Percentiles rank a stretch among this genome's conserved stretches.
phyloP scores from a whole-genome alignment of 805 yeast species.

The Jamesozyma piceae region DNA sequence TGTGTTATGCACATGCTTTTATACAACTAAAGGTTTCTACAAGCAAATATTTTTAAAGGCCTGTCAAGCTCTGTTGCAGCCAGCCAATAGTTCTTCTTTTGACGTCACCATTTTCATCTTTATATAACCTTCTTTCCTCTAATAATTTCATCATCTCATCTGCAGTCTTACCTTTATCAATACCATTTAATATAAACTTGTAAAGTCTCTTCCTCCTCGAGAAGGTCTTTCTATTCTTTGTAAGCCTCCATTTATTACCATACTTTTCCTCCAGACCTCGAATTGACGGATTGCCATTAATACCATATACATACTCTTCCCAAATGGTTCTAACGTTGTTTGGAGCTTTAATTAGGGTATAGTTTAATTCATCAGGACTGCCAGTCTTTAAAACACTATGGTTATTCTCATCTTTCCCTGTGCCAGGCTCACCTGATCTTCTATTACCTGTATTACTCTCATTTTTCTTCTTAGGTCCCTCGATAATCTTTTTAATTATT shows the following conservation, averaged over 20 bases:
- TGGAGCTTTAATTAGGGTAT: constrained; percentile 28
- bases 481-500: not conserved
- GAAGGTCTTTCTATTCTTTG: constrained; percentile 29
- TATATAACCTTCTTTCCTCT: constrained; percentile 26
- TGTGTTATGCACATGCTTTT: too few relatives aligned
- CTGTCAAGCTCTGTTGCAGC: constrained; percentile 31
- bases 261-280: constrained; percentile 33
- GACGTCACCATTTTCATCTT: constrained; percentile 28
- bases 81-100: constrained; percentile 31
- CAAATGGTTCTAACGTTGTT: constrained; percentile 29
- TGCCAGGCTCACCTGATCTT: not conserved
- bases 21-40: too few relatives aligned
- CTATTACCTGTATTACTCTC: not conserved
- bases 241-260: constrained; percentile 36
- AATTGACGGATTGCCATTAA: constrained; percentile 35
- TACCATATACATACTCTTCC: constrained; percentile 35
- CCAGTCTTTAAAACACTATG: not conserved
- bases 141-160: constrained; percentile 26
- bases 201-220: constrained; percentile 31
- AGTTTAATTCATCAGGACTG: constrained; percentile 9
- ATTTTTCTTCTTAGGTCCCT: not conserved
- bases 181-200: constrained; percentile 29
- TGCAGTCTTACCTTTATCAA: constrained; percentile 28
- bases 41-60: constrained; percentile 12
- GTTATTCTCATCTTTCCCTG: not conserved